Conservation (phyloP, 2,329 filamentous ascomycete genomes). For the Xylariaceae sp. region DNA sequence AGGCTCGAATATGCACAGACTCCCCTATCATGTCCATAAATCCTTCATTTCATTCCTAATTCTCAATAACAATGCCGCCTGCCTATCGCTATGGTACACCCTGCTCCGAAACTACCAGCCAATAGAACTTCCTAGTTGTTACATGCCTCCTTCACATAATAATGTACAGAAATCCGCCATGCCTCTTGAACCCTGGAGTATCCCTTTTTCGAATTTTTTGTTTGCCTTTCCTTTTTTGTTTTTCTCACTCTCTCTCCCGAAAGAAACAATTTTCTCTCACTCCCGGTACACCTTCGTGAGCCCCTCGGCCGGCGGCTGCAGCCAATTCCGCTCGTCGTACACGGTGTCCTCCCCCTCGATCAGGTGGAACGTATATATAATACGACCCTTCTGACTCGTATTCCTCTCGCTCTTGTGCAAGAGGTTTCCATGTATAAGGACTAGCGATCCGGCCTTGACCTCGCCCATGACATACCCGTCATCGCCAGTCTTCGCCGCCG, state of each 20-base stretch:
- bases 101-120: background rate
- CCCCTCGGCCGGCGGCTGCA: slow-evolving; percentile 75
- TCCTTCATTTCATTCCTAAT: background rate
- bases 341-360: slow-evolving; percentile 71
- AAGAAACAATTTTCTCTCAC: slow-evolving; percentile 1
- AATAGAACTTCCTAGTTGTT: background rate
- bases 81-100: background rate
- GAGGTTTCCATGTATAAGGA: slow-evolving; percentile 92
- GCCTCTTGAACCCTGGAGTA: background rate
- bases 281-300: slow-evolving; percentile 63
- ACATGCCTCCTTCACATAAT: slow-evolving; percentile 4
- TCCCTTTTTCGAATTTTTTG: background rate
- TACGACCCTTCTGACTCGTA: slow-evolving; percentile 74
- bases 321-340: slow-evolving; percentile 88
- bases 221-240: background rate
- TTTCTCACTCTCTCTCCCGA: background rate
- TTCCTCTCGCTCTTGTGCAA: slow-evolving; percentile 97
- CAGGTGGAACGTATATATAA: slow-evolving; percentile 96
- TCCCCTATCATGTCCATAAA: background rate
- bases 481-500: slow-evolving; percentile 33
- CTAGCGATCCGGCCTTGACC: slow-evolving; percentile 84
- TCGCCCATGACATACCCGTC: slow-evolving; percentile 72
- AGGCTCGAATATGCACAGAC: too few species aligned
- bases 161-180: slow-evolving; percentile 5
- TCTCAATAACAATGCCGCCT: background rate